Evolutionary conservation across 179 eudicot genomes (phyloP).

Genomic region (Amaranthus tricolor): DNA sequence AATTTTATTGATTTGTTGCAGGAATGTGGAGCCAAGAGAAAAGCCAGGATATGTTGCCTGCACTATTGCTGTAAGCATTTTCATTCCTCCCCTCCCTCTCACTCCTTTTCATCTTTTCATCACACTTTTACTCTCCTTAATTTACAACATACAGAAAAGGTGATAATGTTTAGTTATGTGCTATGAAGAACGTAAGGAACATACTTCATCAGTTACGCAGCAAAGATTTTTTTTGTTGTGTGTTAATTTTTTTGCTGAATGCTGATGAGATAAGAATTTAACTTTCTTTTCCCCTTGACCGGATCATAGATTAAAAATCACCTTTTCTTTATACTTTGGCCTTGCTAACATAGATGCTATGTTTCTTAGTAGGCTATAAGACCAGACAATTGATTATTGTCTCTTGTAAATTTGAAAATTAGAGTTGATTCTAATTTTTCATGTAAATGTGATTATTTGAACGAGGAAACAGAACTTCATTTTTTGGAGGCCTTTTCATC

Average conservation of each 20-base stretch:
- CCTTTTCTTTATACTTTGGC: no score
- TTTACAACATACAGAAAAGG: background rate
- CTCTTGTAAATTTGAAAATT: background rate
- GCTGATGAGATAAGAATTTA: background rate
- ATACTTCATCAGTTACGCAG: background rate
- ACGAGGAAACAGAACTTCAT: background rate
- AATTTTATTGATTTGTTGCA: conserved; percentile 56
- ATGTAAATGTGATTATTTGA: no score
- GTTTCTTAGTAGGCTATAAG: background rate
- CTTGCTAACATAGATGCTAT: background rate
- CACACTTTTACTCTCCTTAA: background rate
- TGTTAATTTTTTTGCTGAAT: background rate
- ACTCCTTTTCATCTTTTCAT: conserved; percentile 1
- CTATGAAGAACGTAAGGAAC: no score
- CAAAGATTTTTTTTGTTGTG: background rate
- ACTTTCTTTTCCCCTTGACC: no score
- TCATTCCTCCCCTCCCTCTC: background rate
- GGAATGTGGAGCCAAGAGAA: conserved; percentile 65
- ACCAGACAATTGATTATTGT: background rate
- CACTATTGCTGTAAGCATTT: conserved; percentile 63
- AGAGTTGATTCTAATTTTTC: background rate
- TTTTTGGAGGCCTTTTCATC: background rate
- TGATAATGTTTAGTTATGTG: background rate
- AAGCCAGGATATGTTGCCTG: conserved; percentile 84
- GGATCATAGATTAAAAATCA: background rate